These are phyloP conservation scores for Kurtzmaniella quercitrusa DNA, from an alignment of 1,139 yeast species.

Conservation along the genomic window DNA sequence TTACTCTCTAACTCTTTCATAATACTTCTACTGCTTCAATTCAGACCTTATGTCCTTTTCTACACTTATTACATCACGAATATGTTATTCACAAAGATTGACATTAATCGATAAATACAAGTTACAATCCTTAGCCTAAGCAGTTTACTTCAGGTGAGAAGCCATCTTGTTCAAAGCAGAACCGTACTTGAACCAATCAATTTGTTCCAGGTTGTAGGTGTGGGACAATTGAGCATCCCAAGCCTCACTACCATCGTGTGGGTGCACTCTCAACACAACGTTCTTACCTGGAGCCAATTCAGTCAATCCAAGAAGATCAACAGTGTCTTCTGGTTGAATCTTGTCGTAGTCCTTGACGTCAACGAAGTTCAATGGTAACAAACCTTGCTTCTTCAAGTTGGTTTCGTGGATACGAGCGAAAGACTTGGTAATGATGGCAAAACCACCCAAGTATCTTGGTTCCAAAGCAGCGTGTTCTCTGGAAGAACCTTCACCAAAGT, in stretches of 20 bases:
- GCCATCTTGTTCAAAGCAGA: conserved; percentile 99
- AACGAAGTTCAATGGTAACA: conserved; percentile 89
- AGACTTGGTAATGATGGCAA: conserved; percentile 93
- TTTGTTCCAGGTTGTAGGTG: conserved; percentile 93
- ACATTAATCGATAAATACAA: conserved; percentile 1
- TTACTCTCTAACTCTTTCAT: too few species aligned
- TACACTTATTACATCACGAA: neutral
- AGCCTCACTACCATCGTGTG: conserved; percentile 69
- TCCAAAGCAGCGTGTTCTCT: conserved; percentile 99
- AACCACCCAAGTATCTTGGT: conserved; percentile 99
- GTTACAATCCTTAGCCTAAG: conserved; percentile 5
- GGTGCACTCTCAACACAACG: conserved; percentile 83
- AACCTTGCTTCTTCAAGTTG: conserved; percentile 50
- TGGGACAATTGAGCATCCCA: conserved; percentile 91
- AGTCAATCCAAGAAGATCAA: conserved; percentile 82
- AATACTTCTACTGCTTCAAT: too few species aligned
- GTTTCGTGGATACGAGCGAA: conserved; percentile 87
- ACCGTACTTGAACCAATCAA: conserved; percentile 99
- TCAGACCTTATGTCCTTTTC: too few species aligned
- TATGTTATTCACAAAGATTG: conserved; percentile 1
- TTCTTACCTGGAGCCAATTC: conserved; percentile 92
- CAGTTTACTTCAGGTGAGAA: conserved; percentile 21
- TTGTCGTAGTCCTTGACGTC: conserved; percentile 89
- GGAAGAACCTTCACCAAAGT: conserved; percentile 99
- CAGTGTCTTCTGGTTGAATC: conserved; percentile 85